Evolutionary conservation across 2,329 filamentous ascomycete species (phyloP), one percentile per base, ranked within the genome.

Genomic region (Colletotrichum musicola): DNA sequence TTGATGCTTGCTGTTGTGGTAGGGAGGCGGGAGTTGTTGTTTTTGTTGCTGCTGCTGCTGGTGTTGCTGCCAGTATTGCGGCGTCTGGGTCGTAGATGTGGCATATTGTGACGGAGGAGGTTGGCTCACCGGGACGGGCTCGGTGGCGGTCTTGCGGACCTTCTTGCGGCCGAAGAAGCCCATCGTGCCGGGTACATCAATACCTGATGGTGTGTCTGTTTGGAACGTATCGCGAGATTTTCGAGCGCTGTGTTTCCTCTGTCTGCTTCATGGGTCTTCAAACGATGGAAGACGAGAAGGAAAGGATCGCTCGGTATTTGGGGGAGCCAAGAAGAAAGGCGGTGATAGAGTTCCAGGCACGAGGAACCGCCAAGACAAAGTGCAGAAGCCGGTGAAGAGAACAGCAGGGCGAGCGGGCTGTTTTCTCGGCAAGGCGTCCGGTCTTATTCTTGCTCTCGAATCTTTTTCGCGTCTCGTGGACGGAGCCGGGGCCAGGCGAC

Each of bases 91-190:
- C 30, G 68, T 54, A 6, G 50, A 60, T 10, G 68, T 44, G 5
- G 63, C 62, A 14, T 69, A 62, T 7, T 20, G 38, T n/a, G 67
- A 50, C 6, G 62, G 44, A 18, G 22, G 56, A n/a, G 40, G 65
- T 6, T 49, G 10, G 53, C 72, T 75, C 30, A 73, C 71, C 20
- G 49, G 62, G 12, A 51, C 54, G 27, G 54, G 65, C 18, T 44
- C 49, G 16, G 72, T 71, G 47, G 67, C 72, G 12, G 72, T 57
- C 60, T 71, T 72, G 44, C 72, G 73, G 44, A 64, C 59, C 71
- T 73, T 76, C 53, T 68, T 75, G 61, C 72, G 73, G 64, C 71
- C 71, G 69, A 77, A 77, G 73, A 74, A 76, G 40, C 76, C 75
- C 76, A 78, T 78, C 30, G 57, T 71, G 63, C 35, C 12, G 9